Base-by-base conservation (phyloP, 345 rosid genomes). In the Draba incana region DNA sequence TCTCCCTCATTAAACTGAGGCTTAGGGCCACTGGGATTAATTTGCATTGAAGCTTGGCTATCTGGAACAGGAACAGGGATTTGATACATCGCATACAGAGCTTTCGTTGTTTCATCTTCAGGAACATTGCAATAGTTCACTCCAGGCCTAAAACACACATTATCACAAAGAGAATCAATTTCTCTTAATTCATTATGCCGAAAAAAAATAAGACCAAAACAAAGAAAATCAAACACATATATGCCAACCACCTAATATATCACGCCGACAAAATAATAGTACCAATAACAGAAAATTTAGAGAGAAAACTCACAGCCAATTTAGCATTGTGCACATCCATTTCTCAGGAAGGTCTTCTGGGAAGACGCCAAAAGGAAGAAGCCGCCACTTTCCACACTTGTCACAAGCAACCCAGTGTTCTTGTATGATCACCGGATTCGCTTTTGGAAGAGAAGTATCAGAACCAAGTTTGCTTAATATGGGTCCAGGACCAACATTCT, bases 281-380 rank as follows among this genome's bases (percentile, higher is more conserved):
- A 55, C 43, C 39, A 50, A 51, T 33, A 56, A 42, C 37, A 54
- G 12, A 43, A 16, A 57, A 50, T 7, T 66, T 23, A 62, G 55
- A 54, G 57, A 58, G 69, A 66, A 70, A 66, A 92, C 99, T 95
- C 85, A 95, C 99, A 95, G 89, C 98, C 99, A 95, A 55, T 84
- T 52, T 72, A 89, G 96, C 98, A 92, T 95, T 82, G 86, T 77
- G 78, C 99, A 95, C 64, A 85, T 60, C 99, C 98, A 95, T 80
- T 88, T 92, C 76, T 89, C 90, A 25, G 99, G 94, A 77, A 95
- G 84, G 69, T 80, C 80, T 20, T 84, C 49, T 14, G 88, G 89
- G 74, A 79, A 67, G 70, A 67, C 84, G 41, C 89, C 89, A 78
- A 72, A 67, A 65, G 97, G 99, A 69, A 95, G 88, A 77, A 92